Conservation (phyloP, 208 protist species). For the Sergeia podlipaevii region DNA sequence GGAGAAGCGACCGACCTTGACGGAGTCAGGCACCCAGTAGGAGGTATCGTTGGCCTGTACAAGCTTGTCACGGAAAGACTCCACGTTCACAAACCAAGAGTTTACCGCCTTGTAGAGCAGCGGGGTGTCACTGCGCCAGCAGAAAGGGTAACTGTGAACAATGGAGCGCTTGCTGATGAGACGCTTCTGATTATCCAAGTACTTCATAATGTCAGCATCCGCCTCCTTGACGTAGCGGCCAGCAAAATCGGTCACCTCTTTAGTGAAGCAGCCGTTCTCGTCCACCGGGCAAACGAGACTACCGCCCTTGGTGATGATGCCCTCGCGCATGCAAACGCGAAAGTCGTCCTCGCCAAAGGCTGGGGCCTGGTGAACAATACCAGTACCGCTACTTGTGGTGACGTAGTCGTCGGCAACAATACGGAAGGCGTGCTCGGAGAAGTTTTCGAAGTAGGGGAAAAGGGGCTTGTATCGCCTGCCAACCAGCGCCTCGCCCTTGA, state of each 20-base stretch:
- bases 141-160: conserved; percentile 99
- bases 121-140: conserved; percentile 99
- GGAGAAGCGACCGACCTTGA: conserved; percentile 98
- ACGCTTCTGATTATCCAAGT: conserved; percentile 90
- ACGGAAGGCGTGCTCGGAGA: conserved; percentile 81
- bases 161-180: conserved; percentile 90
- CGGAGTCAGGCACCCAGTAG: conserved; percentile 98
- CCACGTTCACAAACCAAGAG: conserved; percentile 99
- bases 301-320: conserved; percentile 90
- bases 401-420: conserved; percentile 97
- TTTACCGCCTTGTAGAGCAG: conserved; percentile 98
- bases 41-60: conserved; percentile 94
- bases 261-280: conserved; percentile 96
- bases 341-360: conserved; percentile 99
- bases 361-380: conserved; percentile 99
- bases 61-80: conserved; percentile 94
- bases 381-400: conserved; percentile 97
- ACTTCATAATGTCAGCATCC: conserved; percentile 94
- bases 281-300: conserved; percentile 97
- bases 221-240: conserved; percentile 98
- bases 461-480: conserved; percentile 95
- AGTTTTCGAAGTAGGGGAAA: conserved; percentile 96
- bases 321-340: conserved; percentile 92
- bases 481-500: conserved; percentile 89
- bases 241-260: conserved; percentile 94